Percentiles rank a stretch among this genome's conserved stretches.
Evolutionary conservation across 1,139 yeast genomes (phyloP).

Genomic region (Hemisphaericaspora subhashii): DNA sequence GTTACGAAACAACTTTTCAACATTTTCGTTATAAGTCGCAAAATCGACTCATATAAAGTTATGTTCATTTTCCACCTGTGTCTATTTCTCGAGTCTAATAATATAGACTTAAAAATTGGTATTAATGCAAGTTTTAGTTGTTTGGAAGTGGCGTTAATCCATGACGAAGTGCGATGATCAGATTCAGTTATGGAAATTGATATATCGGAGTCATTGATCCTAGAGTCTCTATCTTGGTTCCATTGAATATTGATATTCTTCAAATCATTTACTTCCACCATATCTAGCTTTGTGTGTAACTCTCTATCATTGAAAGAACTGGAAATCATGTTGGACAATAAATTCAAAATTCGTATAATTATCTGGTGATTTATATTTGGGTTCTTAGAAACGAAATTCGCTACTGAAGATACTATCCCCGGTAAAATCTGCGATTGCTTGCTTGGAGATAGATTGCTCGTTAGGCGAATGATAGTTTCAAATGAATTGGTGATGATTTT

Average conservation of each 20-base stretch:
- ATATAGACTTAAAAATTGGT: constrained; percentile 28
- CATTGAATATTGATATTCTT: constrained; percentile 22
- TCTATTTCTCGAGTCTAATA: constrained; percentile 16
- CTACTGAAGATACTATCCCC: constrained; percentile 36
- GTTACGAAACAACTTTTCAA: constrained; percentile 31
- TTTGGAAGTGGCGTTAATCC: constrained; percentile 65
- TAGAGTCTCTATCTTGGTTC: constrained; percentile 15
- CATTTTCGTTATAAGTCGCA: constrained; percentile 24
- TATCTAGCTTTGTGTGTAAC: constrained; percentile 17
- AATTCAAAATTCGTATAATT: constrained; percentile 22
- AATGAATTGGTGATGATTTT: constrained; percentile 5
- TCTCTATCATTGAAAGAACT: constrained; percentile 31
- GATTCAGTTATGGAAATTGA: constrained; percentile 6
- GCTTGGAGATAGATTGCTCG: constrained; percentile 22
- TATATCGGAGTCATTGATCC: constrained; percentile 9
- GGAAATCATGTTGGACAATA: constrained; percentile 22
- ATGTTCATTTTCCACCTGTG: constrained; percentile 24
- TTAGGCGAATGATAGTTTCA: constrained; percentile 9
- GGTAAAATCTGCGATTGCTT: constrained; percentile 42
- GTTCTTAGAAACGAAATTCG: constrained; percentile 26
- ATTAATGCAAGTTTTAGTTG: constrained; percentile 55
- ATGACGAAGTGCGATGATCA: constrained; percentile 46
- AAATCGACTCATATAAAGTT: constrained; percentile 23
- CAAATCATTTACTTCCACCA: constrained; percentile 10
- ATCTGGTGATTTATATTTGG: constrained; percentile 27